Conservation (phyloP, 257 asterid species). For the Solanum corneliomulleri region DNA sequence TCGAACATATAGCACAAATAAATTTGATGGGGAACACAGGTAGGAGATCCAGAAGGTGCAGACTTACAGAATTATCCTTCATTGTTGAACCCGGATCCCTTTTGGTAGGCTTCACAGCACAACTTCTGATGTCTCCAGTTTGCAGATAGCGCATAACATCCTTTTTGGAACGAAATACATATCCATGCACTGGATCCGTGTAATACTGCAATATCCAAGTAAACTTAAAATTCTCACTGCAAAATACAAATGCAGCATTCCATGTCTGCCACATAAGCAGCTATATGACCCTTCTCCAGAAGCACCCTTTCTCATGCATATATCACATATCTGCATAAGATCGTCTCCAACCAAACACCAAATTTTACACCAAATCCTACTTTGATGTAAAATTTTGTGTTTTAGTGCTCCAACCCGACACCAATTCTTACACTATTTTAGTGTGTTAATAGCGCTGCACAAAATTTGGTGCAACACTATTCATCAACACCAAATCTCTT, state of each 20-base stretch:
- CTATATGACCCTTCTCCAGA: background rate
- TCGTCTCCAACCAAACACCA: background rate
- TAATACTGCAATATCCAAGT: conserved; percentile 36
- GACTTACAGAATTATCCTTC: conserved; percentile 18
- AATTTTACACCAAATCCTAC: background rate
- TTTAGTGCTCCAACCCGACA: background rate
- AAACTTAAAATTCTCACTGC: background rate
- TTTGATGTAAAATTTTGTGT: background rate
- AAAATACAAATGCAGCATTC: background rate
- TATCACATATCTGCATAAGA: background rate
- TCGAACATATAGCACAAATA: background rate
- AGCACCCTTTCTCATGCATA: background rate
- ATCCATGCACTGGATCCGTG: conserved; percentile 49
- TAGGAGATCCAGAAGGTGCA: background rate
- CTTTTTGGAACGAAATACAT: conserved; percentile 36
- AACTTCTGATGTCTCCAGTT: conserved; percentile 13
- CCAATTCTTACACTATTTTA: background rate
- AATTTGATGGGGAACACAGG: background rate
- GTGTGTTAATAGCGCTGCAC: background rate
- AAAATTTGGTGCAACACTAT: background rate
- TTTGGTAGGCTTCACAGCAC: conserved; percentile 12
- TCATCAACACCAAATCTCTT: background rate
- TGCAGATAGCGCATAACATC: conserved; percentile 8
- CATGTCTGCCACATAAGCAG: background rate
- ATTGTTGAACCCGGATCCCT: background rate